phyloP scores from a whole-genome alignment of 2,329 filamentous ascomycete species.

The Fusarium sp. region DNA sequence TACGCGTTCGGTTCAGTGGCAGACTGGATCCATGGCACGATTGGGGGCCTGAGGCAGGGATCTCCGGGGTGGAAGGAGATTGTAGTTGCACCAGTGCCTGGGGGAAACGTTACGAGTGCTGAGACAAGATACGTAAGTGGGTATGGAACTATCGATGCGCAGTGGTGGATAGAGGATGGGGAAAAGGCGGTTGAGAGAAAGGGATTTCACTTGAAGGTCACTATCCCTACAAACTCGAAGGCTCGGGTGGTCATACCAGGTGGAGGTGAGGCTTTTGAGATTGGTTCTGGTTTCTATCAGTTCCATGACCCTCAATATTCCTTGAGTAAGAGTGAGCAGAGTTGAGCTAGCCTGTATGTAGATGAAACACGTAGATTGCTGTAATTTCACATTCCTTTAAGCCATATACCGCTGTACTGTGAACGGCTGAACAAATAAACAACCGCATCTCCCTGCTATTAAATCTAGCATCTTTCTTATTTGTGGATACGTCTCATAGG shows the following conservation, averaged over 20 bases:
- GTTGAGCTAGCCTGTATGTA: not conserved
- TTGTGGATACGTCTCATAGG: no score
- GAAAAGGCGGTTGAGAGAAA: not conserved
- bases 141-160: not conserved
- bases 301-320: not conserved
- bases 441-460: no score
- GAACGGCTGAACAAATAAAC: no score
- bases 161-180: not conserved
- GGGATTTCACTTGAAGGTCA: not conserved
- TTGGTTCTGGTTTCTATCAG: not conserved
- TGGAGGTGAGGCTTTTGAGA: not conserved
- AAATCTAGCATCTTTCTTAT: no score
- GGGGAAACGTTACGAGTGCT: slow-evolving; percentile 22
- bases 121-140: not conserved
- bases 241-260: not conserved
- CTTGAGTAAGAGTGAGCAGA: not conserved
- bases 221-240: not conserved
- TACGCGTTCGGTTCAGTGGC: slow-evolving; percentile 61
- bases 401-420: no score
- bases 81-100: slow-evolving; percentile 51
- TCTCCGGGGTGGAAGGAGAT: slow-evolving; percentile 55
- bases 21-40: slow-evolving; percentile 59
- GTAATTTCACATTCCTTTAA: no score
- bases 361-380: no score
- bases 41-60: slow-evolving; percentile 54